A percentile compares a stretch with the other conserved stretches of the same genome.
These are phyloP conservation scores for Taxawa tesnikishii DNA, from an alignment of 2,329 filamentous ascomycete species.

Conservation along the genomic window DNA sequence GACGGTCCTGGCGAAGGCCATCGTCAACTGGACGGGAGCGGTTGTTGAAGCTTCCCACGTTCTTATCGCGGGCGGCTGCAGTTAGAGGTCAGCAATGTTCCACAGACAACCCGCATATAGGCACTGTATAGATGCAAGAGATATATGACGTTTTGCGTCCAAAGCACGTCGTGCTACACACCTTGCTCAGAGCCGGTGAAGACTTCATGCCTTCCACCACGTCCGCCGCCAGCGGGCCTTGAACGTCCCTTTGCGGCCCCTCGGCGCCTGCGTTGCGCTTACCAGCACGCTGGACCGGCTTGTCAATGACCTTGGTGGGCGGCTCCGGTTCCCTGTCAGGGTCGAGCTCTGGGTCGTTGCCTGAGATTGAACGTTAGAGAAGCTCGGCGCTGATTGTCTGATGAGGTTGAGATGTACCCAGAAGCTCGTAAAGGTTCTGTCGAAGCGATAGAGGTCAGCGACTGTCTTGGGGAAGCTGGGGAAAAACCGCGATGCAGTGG, in stretches of 20 bases:
- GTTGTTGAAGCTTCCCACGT: constrained; percentile 71
- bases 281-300: constrained; percentile 59
- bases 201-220: constrained; percentile 43
- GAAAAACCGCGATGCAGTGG: no score
- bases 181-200: constrained; percentile 74
- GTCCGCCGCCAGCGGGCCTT: constrained; percentile 27
- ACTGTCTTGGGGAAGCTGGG: no score
- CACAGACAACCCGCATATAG: no score
- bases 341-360: constrained; percentile 58
- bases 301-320: constrained; percentile 82
- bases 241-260: constrained; percentile 39
- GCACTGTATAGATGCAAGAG: no score
- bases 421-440: constrained; percentile 95
- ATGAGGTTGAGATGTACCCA: constrained; percentile 52
- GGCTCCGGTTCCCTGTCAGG: constrained; percentile 63
- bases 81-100: not conserved
- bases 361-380: constrained; percentile 26
- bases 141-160: no score
- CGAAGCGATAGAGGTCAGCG: constrained; percentile 10
- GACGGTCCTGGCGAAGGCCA: constrained; percentile 37
- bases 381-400: constrained; percentile 6
- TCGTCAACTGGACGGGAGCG: constrained; percentile 68
- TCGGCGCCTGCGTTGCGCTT: constrained; percentile 82
- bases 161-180: constrained; percentile 45
- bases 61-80: constrained; percentile 79